Base-by-base conservation (phyloP, 1,284 basidiomycete species). In the Microbotryum violaceum region DNA sequence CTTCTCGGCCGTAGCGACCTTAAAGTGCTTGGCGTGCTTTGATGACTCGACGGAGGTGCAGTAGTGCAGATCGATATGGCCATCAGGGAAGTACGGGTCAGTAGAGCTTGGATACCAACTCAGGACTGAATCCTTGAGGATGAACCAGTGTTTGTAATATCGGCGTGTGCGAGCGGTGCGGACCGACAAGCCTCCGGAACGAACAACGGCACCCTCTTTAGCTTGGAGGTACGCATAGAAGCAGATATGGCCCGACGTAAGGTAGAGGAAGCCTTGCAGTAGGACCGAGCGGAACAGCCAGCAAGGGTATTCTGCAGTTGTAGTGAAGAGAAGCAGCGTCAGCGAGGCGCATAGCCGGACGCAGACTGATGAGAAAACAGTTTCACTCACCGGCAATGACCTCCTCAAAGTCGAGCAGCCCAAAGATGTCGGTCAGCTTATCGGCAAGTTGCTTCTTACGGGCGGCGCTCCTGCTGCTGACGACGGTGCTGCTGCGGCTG, bases 171-270 rank as follows among this genome's bases (percentile, higher is more conserved):
- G 80, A 25, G 51, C 52, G 48, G 65, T 65, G 6, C 70, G 62
- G 16, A 65, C 64, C 6, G 65, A 67, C 1, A 69, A 52, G 6
- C 62, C 60, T 53, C 86, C 85, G 0, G 89, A 84, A 71, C 87
- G 90, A 1, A 92, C 78, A 2, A 59, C 60, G 79, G 90, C 85
- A 71, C 91, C 86, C 87, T 93, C 90, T 78, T 85, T 81, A 23
- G 84, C 81, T 8, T 89, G 89, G 82, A 98, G 86, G 74, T 94
- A 91, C 0, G 94, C 94, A 74, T 97, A 97, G 79, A 97, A 98
- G 77, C 93, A 97, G 29, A 97, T 76, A 72, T 94, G 89, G 5
- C 85, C 84, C 67, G 87, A 88, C 2, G 94, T 97, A 50, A 97
- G 79, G 75, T 94, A 98, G 82, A 97, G 88, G 74, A 94, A 96